Conservation (phyloP, 768 basidiomycete genomes). For the Russula lepida region DNA sequence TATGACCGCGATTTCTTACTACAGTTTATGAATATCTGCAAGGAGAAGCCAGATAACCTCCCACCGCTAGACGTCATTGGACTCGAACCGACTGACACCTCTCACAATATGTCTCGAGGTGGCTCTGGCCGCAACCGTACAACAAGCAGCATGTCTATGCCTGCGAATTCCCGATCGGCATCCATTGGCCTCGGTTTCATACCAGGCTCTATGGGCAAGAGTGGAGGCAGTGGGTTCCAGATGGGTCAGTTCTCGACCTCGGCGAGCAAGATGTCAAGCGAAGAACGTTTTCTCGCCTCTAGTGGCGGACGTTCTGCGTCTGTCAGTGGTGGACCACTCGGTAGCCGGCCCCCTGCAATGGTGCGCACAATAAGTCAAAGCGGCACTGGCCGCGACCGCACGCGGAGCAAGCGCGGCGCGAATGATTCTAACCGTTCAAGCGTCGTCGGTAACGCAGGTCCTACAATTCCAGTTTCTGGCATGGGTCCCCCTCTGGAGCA, state of each 20-base stretch:
- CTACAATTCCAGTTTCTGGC: slow-evolving; percentile 17
- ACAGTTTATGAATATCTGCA: slow-evolving; percentile 93
- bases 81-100: slow-evolving; percentile 60
- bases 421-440: slow-evolving; percentile 56
- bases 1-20: slow-evolving; percentile 97
- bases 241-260: slow-evolving; percentile 65
- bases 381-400: slow-evolving; percentile 49
- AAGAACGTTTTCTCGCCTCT: slow-evolving; percentile 51
- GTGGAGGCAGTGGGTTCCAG: slow-evolving; percentile 29
- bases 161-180: slow-evolving; percentile 36
- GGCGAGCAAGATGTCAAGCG: slow-evolving; percentile 52
- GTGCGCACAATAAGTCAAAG: slow-evolving; percentile 49
- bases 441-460: slow-evolving; percentile 27
- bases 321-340: slow-evolving; percentile 45
- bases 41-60: slow-evolving; percentile 87
- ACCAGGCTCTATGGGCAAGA: slow-evolving; percentile 30
- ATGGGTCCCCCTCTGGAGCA: slow-evolving; percentile 46
- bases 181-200: slow-evolving; percentile 44
- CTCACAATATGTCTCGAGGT: slow-evolving; percentile 47
- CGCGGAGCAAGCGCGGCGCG: slow-evolving; percentile 78
- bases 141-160: slow-evolving; percentile 35
- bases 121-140: slow-evolving; percentile 56
- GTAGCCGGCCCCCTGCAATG: slow-evolving; percentile 49
- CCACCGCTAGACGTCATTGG: slow-evolving; percentile 88
- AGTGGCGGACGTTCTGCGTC: slow-evolving; percentile 45